A percentile compares a stretch with the other conserved stretches of the same genome.
Evolutionary conservation across 805 yeast genomes (phyloP).

Genomic region (Hanseniaspora jakobsenii): DNA sequence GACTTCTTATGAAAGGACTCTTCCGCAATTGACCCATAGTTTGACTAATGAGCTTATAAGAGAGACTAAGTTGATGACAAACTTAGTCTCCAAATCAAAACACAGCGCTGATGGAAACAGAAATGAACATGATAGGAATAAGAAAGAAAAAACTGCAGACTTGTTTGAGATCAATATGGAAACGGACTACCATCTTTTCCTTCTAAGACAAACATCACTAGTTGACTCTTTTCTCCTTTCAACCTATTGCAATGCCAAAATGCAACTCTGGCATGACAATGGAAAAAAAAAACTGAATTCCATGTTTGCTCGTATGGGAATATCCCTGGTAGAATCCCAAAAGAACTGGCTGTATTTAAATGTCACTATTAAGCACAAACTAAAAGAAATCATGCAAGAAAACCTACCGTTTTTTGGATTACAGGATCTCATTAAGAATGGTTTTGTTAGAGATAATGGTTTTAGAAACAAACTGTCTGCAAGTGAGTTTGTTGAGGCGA

Average conservation of each 20-base stretch:
- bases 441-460: slow-evolving; percentile 78
- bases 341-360: slow-evolving; percentile 91
- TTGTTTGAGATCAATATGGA: slow-evolving; percentile 48
- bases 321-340: slow-evolving; percentile 73
- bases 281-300: slow-evolving; percentile 80
- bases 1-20: slow-evolving; percentile 59
- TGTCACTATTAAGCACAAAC: slow-evolving; percentile 57
- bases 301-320: slow-evolving; percentile 93
- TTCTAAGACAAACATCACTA: slow-evolving; percentile 84
- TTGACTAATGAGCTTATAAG: slow-evolving; percentile 70
- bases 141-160: slow-evolving; percentile 29
- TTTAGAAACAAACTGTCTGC: slow-evolving; percentile 80
- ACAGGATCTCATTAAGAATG: slow-evolving; percentile 71
- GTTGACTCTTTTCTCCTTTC: slow-evolving; percentile 86
- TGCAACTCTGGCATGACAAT: slow-evolving; percentile 80
- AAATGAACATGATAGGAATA: neutral
- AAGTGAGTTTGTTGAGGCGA: slow-evolving; percentile 81
- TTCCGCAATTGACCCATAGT: slow-evolving; percentile 71
- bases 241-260: slow-evolving; percentile 78
- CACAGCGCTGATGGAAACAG: slow-evolving; percentile 23
- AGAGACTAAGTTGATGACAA: slow-evolving; percentile 39
- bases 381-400: slow-evolving; percentile 55
- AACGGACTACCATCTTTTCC: slow-evolving; percentile 72
- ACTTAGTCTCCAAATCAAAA: slow-evolving; percentile 16
- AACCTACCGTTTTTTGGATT: slow-evolving; percentile 67